Conservation (phyloP, 1,284 basidiomycete species). For the Pascua sp. region DNA sequence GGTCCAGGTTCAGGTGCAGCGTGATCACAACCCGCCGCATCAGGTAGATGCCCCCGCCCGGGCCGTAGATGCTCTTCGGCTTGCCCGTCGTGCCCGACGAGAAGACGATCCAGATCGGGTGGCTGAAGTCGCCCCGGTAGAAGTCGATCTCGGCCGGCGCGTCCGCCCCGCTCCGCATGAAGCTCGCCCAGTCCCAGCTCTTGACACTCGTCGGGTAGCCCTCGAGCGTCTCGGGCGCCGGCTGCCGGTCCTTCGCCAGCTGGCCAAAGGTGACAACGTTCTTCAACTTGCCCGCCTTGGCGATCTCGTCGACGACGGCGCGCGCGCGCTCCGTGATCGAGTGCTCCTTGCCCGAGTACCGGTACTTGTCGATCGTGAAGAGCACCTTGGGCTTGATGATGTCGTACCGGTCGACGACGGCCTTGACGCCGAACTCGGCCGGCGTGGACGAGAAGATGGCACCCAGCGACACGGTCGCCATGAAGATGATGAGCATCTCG, state of each 20-base stretch:
- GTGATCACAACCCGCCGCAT: conserved; percentile 20
- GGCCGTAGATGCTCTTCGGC: conserved; percentile 45
- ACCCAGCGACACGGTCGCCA: conserved; percentile 18
- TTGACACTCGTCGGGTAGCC: conserved; percentile 10
- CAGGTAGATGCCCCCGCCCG: conserved; percentile 27
- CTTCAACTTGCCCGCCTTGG: conserved; percentile 26
- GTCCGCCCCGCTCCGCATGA: conserved; percentile 15
- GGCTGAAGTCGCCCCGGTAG: conserved; percentile 19
- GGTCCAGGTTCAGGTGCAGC: conserved; percentile 20
- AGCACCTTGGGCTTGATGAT: conserved; percentile 44
- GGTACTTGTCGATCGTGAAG: conserved; percentile 42
- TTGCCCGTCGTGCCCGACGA: conserved; percentile 48
- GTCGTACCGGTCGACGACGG: conserved; percentile 28
- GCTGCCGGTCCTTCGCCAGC: conserved; percentile 26
- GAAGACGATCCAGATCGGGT: conserved; percentile 44
- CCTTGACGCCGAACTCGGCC: conserved; percentile 27
- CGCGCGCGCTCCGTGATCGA: conserved; percentile 25
- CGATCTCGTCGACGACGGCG: conserved; percentile 17
- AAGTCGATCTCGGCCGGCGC: conserved; percentile 28
- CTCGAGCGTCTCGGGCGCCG: conserved; percentile 10
- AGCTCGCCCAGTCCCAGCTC: conserved; percentile 9
- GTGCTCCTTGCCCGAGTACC: conserved; percentile 40
- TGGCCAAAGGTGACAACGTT: conserved; percentile 36
- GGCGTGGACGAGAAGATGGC: conserved; percentile 28
- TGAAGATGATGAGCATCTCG: conserved; percentile 21